A percentile compares a stretch with the other conserved stretches of the same genome.
Evolutionary conservation across 2,329 filamentous ascomycete species (phyloP).

Genomic region (Endothia cerciana): DNA sequence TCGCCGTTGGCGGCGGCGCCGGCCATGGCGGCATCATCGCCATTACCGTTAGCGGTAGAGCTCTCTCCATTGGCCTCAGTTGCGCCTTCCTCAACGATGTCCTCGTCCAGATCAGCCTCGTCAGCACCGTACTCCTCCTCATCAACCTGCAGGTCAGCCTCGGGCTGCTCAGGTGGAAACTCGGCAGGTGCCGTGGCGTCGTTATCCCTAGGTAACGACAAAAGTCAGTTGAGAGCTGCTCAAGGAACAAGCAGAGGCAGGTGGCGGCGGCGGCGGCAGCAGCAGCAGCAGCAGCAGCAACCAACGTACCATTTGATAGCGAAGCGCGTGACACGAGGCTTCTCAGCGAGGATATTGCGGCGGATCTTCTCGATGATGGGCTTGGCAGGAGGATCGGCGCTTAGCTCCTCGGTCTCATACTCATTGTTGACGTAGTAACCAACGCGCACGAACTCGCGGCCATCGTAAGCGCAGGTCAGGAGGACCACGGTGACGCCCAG

Average conservation of each 20-base stretch:
- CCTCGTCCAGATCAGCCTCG: slow-evolving; percentile 74
- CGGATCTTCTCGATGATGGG: slow-evolving; percentile 89
- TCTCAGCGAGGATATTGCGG: slow-evolving; percentile 92
- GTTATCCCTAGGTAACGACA: slow-evolving; percentile 72
- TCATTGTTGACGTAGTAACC: slow-evolving; percentile 99
- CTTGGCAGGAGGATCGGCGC: slow-evolving; percentile 86
- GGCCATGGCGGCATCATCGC: slow-evolving; percentile 40
- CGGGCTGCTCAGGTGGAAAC: slow-evolving; percentile 95
- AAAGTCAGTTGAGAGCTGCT: slow-evolving; percentile 11
- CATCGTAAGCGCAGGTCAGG: slow-evolving; percentile 94
- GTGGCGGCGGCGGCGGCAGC: neutral
- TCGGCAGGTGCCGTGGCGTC: slow-evolving; percentile 95
- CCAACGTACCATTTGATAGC: slow-evolving; percentile 90
- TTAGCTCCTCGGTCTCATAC: slow-evolving; percentile 90
- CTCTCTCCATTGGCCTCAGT: slow-evolving; percentile 39
- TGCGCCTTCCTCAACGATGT: slow-evolving; percentile 56
- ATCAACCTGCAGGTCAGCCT: slow-evolving; percentile 84
- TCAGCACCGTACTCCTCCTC: slow-evolving; percentile 92
- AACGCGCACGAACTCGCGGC: slow-evolving; percentile 94
- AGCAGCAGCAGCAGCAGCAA: neutral
- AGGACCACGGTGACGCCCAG: slow-evolving; percentile 97
- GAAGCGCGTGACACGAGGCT: slow-evolving; percentile 95
- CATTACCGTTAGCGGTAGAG: slow-evolving; percentile 19
- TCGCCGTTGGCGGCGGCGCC: slow-evolving; percentile 33
- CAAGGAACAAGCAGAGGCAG: neutral